Evolutionary conservation across 352 stramenopile species (phyloP).

Genomic region (Phytophthora megakarya): DNA sequence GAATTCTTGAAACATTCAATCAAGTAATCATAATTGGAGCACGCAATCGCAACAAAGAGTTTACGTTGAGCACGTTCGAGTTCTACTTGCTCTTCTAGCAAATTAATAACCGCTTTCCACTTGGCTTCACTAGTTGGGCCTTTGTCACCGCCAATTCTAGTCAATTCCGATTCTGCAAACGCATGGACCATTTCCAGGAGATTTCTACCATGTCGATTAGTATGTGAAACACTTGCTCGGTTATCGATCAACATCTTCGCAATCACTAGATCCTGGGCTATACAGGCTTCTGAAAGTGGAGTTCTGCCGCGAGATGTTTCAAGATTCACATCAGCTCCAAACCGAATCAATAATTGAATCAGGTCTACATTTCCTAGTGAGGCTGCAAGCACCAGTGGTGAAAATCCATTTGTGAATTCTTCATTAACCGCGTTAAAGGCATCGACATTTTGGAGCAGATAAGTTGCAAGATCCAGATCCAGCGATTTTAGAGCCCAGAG

Average conservation of each 20-base stretch:
- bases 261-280: slow-evolving; percentile 51
- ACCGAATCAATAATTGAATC: slow-evolving; percentile 59
- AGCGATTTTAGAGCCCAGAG: slow-evolving; percentile 65
- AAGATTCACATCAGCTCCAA: slow-evolving; percentile 71
- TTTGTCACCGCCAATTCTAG: neutral
- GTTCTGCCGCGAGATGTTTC: slow-evolving; percentile 73
- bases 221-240: slow-evolving; percentile 61
- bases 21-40: slow-evolving; percentile 70
- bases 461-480: slow-evolving; percentile 66
- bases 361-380: slow-evolving; percentile 54
- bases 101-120: slow-evolving; percentile 41
- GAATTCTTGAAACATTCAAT: slow-evolving; percentile 49
- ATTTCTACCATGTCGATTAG: slow-evolving; percentile 63
- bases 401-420: slow-evolving; percentile 76
- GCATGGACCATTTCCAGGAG: slow-evolving; percentile 47
- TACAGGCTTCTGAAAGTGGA: slow-evolving; percentile 61
- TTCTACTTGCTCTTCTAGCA: slow-evolving; percentile 49
- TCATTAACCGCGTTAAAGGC: slow-evolving; percentile 41
- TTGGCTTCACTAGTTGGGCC: slow-evolving; percentile 10
- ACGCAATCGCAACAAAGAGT: slow-evolving; percentile 73
- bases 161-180: slow-evolving; percentile 19
- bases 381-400: slow-evolving; percentile 54
- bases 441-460: slow-evolving; percentile 62
- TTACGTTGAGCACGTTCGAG: slow-evolving; percentile 58
- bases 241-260: slow-evolving; percentile 66